A percentile compares a stretch with the other conserved stretches of the same genome.
Conservation (phyloP, 2,329 filamentous ascomycete genomes). For the Myriangium duriaei region DNA sequence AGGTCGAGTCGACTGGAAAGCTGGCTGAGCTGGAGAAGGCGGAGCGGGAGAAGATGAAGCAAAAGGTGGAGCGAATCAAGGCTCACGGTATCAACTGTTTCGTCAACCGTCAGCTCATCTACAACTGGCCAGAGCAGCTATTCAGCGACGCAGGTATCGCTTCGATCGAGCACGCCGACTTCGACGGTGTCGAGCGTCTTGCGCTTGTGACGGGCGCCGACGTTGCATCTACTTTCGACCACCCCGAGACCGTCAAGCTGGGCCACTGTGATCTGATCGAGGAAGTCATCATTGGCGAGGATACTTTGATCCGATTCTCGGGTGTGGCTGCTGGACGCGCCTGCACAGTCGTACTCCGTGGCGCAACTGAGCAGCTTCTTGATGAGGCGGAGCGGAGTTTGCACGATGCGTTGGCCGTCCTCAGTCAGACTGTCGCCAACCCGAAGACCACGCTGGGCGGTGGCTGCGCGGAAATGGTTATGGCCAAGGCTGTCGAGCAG, state of each 20-base stretch:
- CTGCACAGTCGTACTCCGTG: conserved; percentile 91
- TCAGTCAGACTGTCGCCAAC: conserved; percentile 92
- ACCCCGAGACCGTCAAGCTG: conserved; percentile 92
- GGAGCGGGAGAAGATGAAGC: conserved; percentile 98
- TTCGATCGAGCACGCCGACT: conserved; percentile 97
- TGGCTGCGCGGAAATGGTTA: conserved; percentile 95
- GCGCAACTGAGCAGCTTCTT: conserved; percentile 90
- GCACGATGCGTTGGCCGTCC: conserved; percentile 88
- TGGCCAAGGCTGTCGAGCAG: conserved; percentile 94
- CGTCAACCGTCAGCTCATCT: conserved; percentile 97
- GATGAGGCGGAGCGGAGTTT: conserved; percentile 94
- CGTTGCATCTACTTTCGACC: conserved; percentile 94
- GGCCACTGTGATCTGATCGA: conserved; percentile 92
- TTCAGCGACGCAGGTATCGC: conserved; percentile 96
- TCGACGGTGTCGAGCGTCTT: conserved; percentile 91
- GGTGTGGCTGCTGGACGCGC: conserved; percentile 87
- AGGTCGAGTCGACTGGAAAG: conserved; percentile 92
- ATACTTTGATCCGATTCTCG: conserved; percentile 94
- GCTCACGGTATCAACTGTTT: conserved; percentile 99
- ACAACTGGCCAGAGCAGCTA: conserved; percentile 99
- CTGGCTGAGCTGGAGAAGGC: conserved; percentile 97
- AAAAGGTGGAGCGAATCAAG: conserved; percentile 98
- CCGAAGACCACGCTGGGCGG: conserved; percentile 88
- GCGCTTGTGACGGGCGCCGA: conserved; percentile 93
- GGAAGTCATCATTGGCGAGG: conserved; percentile 96